These are phyloP conservation scores for Umbelopsis sp. DNA, from an alignment of 192 early-diverging fungal species.

Conservation along the genomic window DNA sequence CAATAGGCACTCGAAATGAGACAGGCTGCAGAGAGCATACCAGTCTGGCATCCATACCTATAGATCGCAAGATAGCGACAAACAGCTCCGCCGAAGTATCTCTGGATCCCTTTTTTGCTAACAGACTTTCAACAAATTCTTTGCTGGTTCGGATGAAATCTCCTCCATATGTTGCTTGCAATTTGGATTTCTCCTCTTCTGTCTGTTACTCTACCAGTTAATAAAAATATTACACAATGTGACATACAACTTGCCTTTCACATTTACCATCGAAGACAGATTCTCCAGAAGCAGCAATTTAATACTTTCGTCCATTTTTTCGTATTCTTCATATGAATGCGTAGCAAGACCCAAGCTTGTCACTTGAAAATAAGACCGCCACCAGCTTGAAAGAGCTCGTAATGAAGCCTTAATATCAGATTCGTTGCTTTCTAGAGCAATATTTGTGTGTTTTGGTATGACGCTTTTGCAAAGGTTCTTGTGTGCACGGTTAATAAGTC, in stretches of 20 bases:
- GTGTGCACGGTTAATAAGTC: background rate
- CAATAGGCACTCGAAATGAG: slow-evolving; percentile 57
- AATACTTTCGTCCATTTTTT: background rate
- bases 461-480: slow-evolving; percentile 37
- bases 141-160: slow-evolving; percentile 22
- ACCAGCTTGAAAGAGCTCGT: slow-evolving; percentile 33
- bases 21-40: slow-evolving; percentile 69
- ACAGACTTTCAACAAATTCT: slow-evolving; percentile 29
- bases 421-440: background rate
- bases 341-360: slow-evolving; percentile 26
- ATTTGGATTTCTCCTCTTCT: background rate
- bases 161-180: background rate
- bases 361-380: slow-evolving; percentile 36
- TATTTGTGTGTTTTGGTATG: slow-evolving; percentile 33
- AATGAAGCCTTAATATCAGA: slow-evolving; percentile 17
- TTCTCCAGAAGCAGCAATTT: background rate
- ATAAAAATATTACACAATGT: background rate
- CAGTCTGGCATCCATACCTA: slow-evolving; percentile 60
- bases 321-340: slow-evolving; percentile 10
- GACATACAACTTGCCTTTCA: background rate
- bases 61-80: slow-evolving; percentile 47
- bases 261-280: slow-evolving; percentile 5
- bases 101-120: slow-evolving; percentile 31
- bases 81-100: slow-evolving; percentile 55
- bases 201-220: background rate